Evolutionary conservation across 441 rosid genomes (phyloP).

Genomic region (Gossypium lobatum): DNA sequence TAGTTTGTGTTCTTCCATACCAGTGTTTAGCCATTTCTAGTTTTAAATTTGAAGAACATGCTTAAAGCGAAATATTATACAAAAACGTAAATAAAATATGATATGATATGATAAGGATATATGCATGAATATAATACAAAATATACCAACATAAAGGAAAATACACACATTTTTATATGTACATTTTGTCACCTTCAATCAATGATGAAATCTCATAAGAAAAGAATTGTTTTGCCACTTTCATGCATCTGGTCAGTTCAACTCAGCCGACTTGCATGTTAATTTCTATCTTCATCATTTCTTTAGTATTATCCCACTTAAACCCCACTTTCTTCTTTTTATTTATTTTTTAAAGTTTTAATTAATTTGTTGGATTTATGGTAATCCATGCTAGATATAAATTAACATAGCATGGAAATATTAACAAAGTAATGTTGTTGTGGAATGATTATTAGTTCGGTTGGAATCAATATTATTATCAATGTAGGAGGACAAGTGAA

Average conservation of each 20-base stretch:
- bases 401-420: not conserved
- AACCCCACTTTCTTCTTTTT: slow-evolving; percentile 9
- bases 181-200: not conserved
- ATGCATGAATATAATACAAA: not conserved
- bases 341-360: not conserved
- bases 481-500: accelerated
- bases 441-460: too few species aligned
- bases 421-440: not conserved
- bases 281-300: not conserved
- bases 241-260: not conserved
- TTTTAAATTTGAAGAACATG: not conserved
- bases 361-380: not conserved
- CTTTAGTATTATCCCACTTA: slow-evolving; percentile 16
- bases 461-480: too few species aligned
- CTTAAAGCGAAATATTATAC: not conserved
- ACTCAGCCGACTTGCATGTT: not conserved
- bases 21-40: not conserved
- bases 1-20: not conserved
- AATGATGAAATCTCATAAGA: not conserved
- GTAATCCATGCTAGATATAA: not conserved
- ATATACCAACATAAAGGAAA: not conserved
- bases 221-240: not conserved
- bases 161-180: not conserved
- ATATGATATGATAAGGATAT: not conserved
- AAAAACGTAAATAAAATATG: not conserved